These are phyloP conservation scores for Ampelomyces quisqualis DNA, from an alignment of 2,329 filamentous ascomycete species.

Conservation along the genomic window DNA sequence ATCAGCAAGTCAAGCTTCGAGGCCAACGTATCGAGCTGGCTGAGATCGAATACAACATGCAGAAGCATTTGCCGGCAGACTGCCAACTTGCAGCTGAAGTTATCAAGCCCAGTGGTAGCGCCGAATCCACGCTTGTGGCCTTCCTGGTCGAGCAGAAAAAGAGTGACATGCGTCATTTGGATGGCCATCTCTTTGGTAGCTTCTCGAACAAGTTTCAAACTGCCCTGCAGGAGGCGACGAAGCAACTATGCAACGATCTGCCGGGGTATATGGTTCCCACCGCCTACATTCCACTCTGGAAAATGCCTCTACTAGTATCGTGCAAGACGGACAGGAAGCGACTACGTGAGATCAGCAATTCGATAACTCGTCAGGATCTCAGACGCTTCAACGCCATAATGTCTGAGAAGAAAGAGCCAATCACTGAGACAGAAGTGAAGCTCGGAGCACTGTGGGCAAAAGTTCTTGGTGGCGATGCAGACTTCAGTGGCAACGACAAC, in stretches of 20 bases:
- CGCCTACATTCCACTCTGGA: conserved; percentile 40
- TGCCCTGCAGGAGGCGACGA: conserved; percentile 31
- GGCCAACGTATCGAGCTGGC: conserved; percentile 44
- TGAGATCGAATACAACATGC: conserved; percentile 45
- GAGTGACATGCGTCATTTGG: conserved; percentile 30
- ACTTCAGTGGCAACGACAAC: conserved; percentile 39
- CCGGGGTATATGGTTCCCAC: conserved; percentile 42
- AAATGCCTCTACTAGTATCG: conserved; percentile 40
- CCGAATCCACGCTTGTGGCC: conserved; percentile 38
- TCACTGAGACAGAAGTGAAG: conserved; percentile 34
- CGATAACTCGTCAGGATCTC: conserved; percentile 35
- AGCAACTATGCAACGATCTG: conserved; percentile 30
- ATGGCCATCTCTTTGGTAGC: conserved; percentile 34
- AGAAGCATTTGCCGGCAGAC: conserved; percentile 42
- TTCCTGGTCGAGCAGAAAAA: conserved; percentile 38
- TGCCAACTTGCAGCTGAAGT: conserved; percentile 53
- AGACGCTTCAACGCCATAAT: conserved; percentile 34
- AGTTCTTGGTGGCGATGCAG: conserved; percentile 34
- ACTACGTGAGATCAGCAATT: conserved; percentile 37
- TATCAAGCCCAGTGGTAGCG: conserved; percentile 43
- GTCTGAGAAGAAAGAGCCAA: conserved; percentile 48
- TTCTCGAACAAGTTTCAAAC: conserved; percentile 37
- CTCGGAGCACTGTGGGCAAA: conserved; percentile 36
- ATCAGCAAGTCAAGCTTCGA: conserved; percentile 46
- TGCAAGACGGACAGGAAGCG: conserved; percentile 42